Base-by-base conservation (phyloP, 345 rosid genomes). In the Eucalyptus guilfoylei region DNA sequence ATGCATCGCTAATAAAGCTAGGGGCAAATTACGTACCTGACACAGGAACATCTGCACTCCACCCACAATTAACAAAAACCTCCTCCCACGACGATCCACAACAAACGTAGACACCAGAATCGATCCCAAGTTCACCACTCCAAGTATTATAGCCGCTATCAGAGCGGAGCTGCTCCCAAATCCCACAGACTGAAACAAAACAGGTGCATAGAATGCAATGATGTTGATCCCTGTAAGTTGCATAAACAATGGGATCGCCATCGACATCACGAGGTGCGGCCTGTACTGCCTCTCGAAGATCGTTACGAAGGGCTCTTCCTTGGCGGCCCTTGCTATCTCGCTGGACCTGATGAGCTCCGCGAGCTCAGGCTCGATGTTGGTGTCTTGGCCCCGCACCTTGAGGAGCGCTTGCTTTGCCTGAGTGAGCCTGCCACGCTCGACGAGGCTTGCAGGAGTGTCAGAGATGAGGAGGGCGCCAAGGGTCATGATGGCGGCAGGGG, bases 131-230 rank as follows among this genome's bases (percentile, higher is more conserved):
- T 94, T 96, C 89, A 97, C 98, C 52, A 93, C 10, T 11, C 98
- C 99, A 3, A 96, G 92, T 50, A 97, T 93, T 13, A 96, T 90
- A 1, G 99, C 92, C 2, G 95, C 96, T 21, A 95, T 91, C 45
- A 97, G 92, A 64, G 98, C 94, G 14, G 97, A 92, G 83, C 94
- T 92, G 28, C 87, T 95, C 72, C 98, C 97, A 50, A 96, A 95
- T 9, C 99, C 98, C n/a, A 96, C 94, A 8, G 99, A 93, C 80
- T 95, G 95, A 91, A 96, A 96, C 10, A 96, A 89, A 47, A 93
- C 94, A 15, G 99, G 99, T 4, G 99, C 99, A 23, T 95, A 97
- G 87, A 97, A 97, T 34, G 97, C 99, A 64, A 96, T 94, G 34
- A 96, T 90, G 89, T 94, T 95, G 45, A 96, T 95, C 83, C 98